Conservation (phyloP, 805 yeast genomes). For the Metschnikowia vanudenii region DNA sequence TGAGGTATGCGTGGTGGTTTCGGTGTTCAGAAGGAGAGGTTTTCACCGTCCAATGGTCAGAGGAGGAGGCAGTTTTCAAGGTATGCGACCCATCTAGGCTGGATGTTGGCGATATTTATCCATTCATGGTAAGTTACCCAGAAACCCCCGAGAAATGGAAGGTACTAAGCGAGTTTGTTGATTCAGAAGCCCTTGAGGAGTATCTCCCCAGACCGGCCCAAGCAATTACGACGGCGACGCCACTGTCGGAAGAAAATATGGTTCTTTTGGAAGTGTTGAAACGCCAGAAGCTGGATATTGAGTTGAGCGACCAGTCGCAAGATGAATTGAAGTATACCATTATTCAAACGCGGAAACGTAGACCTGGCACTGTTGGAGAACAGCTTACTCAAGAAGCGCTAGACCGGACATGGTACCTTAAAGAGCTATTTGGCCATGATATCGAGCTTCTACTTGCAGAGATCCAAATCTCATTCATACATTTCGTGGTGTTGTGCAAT, state of each 20-base stretch:
- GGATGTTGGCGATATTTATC: slow-evolving; percentile 28
- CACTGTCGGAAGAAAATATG: slow-evolving; percentile 51
- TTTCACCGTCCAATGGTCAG: slow-evolving; percentile 37
- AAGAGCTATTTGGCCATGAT: slow-evolving; percentile 34
- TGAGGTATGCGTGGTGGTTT: slow-evolving; percentile 43
- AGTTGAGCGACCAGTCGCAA: slow-evolving; percentile 25
- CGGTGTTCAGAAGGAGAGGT: slow-evolving; percentile 35
- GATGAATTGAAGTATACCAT: slow-evolving; percentile 42
- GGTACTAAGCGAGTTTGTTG: slow-evolving; percentile 19
- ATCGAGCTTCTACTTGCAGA: slow-evolving; percentile 46
- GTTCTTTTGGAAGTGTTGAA: slow-evolving; percentile 36
- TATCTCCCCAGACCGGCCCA: slow-evolving; percentile 8
- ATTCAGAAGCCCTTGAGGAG: slow-evolving; percentile 25
- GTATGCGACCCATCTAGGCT: slow-evolving; percentile 21
- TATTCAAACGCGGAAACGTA: slow-evolving; percentile 40
- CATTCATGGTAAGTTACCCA: slow-evolving; percentile 41
- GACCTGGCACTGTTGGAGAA: slow-evolving; percentile 27
- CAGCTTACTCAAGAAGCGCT: slow-evolving; percentile 49
- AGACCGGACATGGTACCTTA: slow-evolving; percentile 63
- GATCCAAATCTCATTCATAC: slow-evolving; percentile 49
- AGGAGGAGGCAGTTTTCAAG: not conserved
- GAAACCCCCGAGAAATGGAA: slow-evolving; percentile 23
- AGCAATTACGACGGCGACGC: slow-evolving; percentile 44
- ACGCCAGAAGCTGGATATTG: slow-evolving; percentile 18
- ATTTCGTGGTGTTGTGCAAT: slow-evolving; percentile 56